phyloP scores from a whole-genome alignment of 768 basidiomycete genomes.

The Mycena metata region DNA sequence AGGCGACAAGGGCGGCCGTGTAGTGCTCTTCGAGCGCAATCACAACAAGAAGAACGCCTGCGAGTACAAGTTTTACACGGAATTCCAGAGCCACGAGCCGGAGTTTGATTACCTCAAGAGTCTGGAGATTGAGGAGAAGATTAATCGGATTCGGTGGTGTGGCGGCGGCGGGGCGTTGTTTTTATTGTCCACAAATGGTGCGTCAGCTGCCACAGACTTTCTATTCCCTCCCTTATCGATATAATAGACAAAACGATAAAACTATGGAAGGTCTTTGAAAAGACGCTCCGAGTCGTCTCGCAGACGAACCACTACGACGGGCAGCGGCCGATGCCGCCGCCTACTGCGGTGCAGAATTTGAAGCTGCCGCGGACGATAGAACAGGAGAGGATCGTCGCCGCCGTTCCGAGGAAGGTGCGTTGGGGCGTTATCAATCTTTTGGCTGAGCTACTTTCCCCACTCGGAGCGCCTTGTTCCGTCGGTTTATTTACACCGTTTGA shows the following conservation, averaged over 20 bases:
- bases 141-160: constrained; percentile 99
- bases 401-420: constrained; percentile 93
- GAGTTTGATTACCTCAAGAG: constrained; percentile 99
- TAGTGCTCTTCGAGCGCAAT: constrained; percentile 98
- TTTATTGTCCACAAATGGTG: constrained; percentile 96
- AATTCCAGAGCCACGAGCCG: constrained; percentile 99
- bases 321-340: constrained; percentile 76
- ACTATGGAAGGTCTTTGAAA: constrained; percentile 99
- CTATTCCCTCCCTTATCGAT: too few relatives aligned
- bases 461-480: too few relatives aligned
- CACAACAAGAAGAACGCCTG: constrained; percentile 97
- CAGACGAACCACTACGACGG: constrained; percentile 95
- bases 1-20: constrained; percentile 98
- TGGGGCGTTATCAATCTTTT: too few relatives aligned
- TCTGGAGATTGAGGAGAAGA: constrained; percentile 99
- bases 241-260: constrained; percentile 97
- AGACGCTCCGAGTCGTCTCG: constrained; percentile 92
- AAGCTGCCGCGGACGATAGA: constrained; percentile 90
- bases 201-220: constrained; percentile 38
- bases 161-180: constrained; percentile 95
- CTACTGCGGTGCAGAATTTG: constrained; percentile 69
- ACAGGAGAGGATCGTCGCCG: constrained; percentile 98
- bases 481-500: too few relatives aligned
- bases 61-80: constrained; percentile 99
- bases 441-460: too few relatives aligned